Conservation (phyloP, 257 asterid genomes). For the Fraxinus americana region DNA sequence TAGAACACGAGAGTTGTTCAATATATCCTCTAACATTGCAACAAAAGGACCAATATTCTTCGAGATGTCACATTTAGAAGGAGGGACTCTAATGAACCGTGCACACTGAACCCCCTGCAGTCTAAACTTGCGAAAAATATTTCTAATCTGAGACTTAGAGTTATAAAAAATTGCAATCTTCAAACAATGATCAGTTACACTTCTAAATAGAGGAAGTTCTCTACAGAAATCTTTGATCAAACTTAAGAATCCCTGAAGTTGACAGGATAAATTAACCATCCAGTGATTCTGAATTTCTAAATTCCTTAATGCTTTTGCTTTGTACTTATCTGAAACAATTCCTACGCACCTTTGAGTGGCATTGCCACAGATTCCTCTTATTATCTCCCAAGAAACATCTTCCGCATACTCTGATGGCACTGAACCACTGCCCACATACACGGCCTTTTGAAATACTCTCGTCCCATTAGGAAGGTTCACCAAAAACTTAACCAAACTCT, state of each 20-base stretch:
- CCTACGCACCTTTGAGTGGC: slow-evolving; percentile 65
- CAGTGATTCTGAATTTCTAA: slow-evolving; percentile 67
- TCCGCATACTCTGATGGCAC: slow-evolving; percentile 72
- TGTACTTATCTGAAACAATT: slow-evolving; percentile 72
- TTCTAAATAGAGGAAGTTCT: slow-evolving; percentile 65
- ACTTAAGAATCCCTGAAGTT: slow-evolving; percentile 66
- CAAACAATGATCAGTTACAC: slow-evolving; percentile 59
- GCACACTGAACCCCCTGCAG: slow-evolving; percentile 55
- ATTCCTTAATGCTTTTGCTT: slow-evolving; percentile 66
- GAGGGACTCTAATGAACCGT: slow-evolving; percentile 60
- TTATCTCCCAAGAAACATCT: slow-evolving; percentile 66
- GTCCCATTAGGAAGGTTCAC: slow-evolving; percentile 83
- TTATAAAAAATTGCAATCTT: slow-evolving; percentile 66
- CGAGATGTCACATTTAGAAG: slow-evolving; percentile 46
- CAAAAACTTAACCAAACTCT: slow-evolving; percentile 48
- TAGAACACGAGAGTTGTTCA: slow-evolving; percentile 58
- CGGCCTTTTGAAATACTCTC: slow-evolving; percentile 65
- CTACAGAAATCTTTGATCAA: slow-evolving; percentile 69
- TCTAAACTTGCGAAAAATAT: slow-evolving; percentile 57
- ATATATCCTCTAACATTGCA: slow-evolving; percentile 72
- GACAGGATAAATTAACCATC: slow-evolving; percentile 86
- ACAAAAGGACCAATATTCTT: slow-evolving; percentile 47
- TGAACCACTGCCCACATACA: slow-evolving; percentile 40
- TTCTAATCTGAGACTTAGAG: slow-evolving; percentile 61
- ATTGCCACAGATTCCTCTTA: slow-evolving; percentile 54